Conservation (phyloP, 164 flowering plant genomes). For the Cinnamomum chago region DNA sequence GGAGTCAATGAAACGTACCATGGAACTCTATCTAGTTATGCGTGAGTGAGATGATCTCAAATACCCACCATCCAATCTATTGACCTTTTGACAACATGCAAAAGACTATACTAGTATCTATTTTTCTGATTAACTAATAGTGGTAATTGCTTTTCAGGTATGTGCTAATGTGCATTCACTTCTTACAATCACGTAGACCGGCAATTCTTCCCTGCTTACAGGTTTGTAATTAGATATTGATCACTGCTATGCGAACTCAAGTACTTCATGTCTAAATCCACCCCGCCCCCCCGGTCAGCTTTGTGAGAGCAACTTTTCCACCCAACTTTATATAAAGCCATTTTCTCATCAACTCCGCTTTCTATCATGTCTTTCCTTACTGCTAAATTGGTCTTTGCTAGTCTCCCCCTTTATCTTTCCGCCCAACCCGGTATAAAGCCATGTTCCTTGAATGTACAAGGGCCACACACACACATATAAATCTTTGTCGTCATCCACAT, state of each 20-base stretch:
- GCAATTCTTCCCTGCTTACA: constrained; percentile 97
- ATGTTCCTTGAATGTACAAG: too few relatives aligned
- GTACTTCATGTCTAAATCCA: too few relatives aligned
- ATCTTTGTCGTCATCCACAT: too few relatives aligned
- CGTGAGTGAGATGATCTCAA: constrained; percentile 60
- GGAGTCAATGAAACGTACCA: constrained; percentile 91
- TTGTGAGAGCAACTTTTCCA: background rate
- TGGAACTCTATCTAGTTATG: constrained; percentile 97
- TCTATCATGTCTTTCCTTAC: too few relatives aligned
- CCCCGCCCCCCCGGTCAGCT: background rate
- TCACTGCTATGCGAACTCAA: background rate
- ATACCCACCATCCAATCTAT: background rate
- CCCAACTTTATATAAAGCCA: too few relatives aligned
- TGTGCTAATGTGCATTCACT: constrained; percentile 98
- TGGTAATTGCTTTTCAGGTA: constrained; percentile 54
- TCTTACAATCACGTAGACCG: constrained; percentile 84
- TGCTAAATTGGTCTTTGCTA: too few relatives aligned
- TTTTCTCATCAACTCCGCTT: too few relatives aligned
- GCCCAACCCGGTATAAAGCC: too few relatives aligned
- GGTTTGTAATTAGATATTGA: constrained; percentile 36
- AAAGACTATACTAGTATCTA: background rate
- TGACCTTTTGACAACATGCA: background rate
- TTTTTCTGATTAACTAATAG: background rate
- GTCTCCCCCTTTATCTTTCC: too few relatives aligned
- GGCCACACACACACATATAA: too few relatives aligned